A percentile compares a stretch with the other conserved stretches of the same genome.
Conservation (phyloP, 192 early-diverging fungal species). For the Linnemannia hyalina region DNA sequence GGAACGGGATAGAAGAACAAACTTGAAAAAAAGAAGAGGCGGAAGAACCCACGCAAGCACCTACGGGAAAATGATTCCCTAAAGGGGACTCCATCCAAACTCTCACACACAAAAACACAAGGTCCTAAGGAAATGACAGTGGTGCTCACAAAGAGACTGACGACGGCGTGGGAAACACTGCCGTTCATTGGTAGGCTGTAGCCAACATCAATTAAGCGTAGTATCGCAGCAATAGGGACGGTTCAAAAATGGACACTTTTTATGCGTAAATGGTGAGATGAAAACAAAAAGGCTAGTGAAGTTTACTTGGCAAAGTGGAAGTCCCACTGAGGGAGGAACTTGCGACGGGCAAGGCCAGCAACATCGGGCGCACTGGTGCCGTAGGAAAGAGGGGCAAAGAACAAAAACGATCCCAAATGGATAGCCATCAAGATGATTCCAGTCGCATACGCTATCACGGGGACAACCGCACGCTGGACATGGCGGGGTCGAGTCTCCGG, state of each 20-base stretch:
- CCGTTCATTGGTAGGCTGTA: neutral
- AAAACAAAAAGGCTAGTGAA: neutral
- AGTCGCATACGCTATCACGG: constrained; percentile 51
- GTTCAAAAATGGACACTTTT: neutral
- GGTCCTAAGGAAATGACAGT: neutral
- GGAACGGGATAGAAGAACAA: neutral
- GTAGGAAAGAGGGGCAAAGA: constrained; percentile 91
- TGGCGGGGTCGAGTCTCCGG: constrained; percentile 55
- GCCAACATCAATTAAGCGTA: neutral
- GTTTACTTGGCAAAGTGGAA: constrained; percentile 76
- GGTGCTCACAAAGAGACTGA: neutral
- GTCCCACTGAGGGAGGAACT: constrained; percentile 88
- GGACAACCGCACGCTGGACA: constrained; percentile 52
- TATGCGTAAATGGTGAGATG: neutral
- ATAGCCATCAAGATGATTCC: constrained; percentile 59
- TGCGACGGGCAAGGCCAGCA: constrained; percentile 70
- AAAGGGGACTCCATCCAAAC: neutral
- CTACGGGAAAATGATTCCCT: constrained; percentile 10
- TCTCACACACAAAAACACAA: neutral
- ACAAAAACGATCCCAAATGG: constrained; percentile 75
- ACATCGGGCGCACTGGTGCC: constrained; percentile 77
- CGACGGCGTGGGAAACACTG: constrained; percentile 3
- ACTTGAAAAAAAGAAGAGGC: constrained; percentile 4
- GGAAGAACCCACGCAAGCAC: neutral
- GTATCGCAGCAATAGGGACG: too few relatives aligned